Percentiles rank a stretch among this genome's conserved stretches.
phyloP scores from a whole-genome alignment of 1,284 basidiomycete genomes.

The Leucoagaricus sp. region DNA sequence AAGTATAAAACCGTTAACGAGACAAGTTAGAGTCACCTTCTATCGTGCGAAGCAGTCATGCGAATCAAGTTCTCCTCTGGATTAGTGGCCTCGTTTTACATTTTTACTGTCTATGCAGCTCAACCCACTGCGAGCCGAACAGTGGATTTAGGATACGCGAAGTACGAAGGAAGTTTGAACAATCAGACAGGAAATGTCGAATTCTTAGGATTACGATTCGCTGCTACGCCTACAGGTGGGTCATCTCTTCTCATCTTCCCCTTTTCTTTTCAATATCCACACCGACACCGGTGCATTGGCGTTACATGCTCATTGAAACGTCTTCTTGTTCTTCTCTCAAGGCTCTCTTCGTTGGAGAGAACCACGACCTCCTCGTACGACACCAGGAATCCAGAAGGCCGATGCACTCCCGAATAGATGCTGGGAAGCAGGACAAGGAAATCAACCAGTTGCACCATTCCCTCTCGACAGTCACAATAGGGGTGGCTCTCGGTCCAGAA shows the following conservation, averaged over 20 bases:
- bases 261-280: neutral
- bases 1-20: too few species aligned
- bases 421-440: constrained; percentile 3
- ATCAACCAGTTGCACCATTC: constrained; percentile 5
- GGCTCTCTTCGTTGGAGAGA: constrained; percentile 34
- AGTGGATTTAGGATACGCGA: constrained; percentile 43
- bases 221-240: constrained; percentile 40
- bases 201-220: constrained; percentile 44
- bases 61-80: neutral
- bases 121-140: constrained; percentile 13
- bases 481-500: neutral
- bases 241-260: neutral
- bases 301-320: neutral
- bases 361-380: constrained; percentile 29
- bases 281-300: neutral
- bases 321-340: neutral
- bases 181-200: constrained; percentile 33
- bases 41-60: neutral
- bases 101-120: neutral
- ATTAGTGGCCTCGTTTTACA: neutral
- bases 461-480: neutral
- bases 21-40: too few species aligned
- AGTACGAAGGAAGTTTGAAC: constrained; percentile 37
- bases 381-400: constrained; percentile 22
- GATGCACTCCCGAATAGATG: constrained; percentile 3